Conservation (phyloP, 345 rosid genomes). For the Syzygium aqueum region DNA sequence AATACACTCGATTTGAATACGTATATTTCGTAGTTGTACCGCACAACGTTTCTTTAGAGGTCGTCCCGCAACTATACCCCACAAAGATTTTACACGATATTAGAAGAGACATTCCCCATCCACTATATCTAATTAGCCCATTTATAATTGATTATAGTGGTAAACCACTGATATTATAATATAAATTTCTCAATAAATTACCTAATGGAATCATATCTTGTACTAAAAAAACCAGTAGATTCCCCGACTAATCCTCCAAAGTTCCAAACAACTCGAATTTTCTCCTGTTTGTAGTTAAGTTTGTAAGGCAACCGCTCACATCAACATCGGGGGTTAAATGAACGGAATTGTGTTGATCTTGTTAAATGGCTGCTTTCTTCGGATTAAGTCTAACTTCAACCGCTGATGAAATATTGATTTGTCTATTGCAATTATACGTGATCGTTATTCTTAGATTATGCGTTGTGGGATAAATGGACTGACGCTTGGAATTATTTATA, state of each 20-base stretch:
- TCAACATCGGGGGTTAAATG: background rate
- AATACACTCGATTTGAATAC: background rate
- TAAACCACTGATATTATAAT: background rate
- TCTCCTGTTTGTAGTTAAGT: background rate
- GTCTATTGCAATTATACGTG: background rate
- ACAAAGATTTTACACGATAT: background rate
- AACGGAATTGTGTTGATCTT: background rate
- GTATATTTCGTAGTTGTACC: background rate
- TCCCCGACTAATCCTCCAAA: background rate
- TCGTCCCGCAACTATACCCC: too few relatives aligned
- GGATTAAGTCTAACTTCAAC: background rate
- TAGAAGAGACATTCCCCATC: background rate
- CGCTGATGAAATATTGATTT: background rate
- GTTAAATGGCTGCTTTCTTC: background rate
- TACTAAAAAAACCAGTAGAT: background rate
- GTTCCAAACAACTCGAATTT: background rate
- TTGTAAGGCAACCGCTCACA: background rate
- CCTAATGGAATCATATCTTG: background rate
- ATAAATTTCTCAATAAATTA: background rate
- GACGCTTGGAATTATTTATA: background rate
- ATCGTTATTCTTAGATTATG: background rate
- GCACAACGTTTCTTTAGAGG: background rate
- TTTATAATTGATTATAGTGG: background rate
- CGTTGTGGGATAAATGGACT: background rate
- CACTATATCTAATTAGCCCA: background rate